Base-by-base conservation (phyloP, 805 yeast genomes). In the Candida andamanensis region DNA sequence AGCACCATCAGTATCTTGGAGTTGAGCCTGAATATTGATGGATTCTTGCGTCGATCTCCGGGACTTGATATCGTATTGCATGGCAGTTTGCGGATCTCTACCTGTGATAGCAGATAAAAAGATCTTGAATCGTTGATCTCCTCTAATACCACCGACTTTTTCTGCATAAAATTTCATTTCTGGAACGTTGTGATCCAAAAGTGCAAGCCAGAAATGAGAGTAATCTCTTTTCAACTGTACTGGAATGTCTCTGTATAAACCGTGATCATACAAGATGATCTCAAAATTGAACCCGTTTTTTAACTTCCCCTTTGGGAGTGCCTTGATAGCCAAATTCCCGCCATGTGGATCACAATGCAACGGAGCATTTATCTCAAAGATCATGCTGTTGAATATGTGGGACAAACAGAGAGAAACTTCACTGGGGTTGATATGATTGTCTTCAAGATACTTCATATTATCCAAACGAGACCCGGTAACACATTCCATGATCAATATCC, bases 271-370 rank as follows among this genome's bases (percentile, higher is more conserved):
- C 13, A 92, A 66, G 5, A 92, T 67, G 31, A 92, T 85, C 56
- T 92, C 98, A 54, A 92, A 92, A 52, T 90, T 89, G 50, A 80
- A 86, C 5, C 68, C 57, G 20, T 68, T 59, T 6, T 37, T 39
- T 1, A 45, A 38, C 9, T 32, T 24, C 2, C 30, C 25, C 16
- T 37, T 38, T 13, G 50, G 49, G 7, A 52, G 33, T 8, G 56
- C 46, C 35, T 87, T 65, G 15, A 92, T 85, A 0, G 97, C 96
- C 37, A 92, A 63, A 49, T 92, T 92, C 0, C 99, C 99, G 8
- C 95, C 95, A 54, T 92, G 99, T 1, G 98, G 98, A 54, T 92
- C 99, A 61, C 98, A 92, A 54, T 92, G 99, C 26, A 92, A 74
- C 1, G 90, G 85, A 15, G 86, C 95, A 17, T 78, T 80, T 1